Conservation (phyloP, 192 early-diverging fungal genomes). For the Coemansia reversa region DNA sequence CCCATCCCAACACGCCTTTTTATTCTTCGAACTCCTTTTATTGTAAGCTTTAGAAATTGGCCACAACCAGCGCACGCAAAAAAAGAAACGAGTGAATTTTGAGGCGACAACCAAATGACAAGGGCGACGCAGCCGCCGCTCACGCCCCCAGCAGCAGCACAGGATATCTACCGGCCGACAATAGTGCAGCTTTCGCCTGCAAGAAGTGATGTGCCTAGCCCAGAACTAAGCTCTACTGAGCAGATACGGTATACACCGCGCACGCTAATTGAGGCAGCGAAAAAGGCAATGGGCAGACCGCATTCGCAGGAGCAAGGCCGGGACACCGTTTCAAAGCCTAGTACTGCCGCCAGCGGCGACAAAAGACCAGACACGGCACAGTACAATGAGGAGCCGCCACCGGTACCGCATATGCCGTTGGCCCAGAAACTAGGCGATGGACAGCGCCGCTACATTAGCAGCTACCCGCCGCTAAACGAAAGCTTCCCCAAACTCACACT, state of each 20-base stretch:
- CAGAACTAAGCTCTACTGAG: slow-evolving; percentile 4
- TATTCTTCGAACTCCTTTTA: too few relatives aligned
- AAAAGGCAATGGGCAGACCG: slow-evolving; percentile 17
- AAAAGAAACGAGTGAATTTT: not conserved
- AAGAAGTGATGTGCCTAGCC: not conserved
- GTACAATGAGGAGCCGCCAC: not conserved
- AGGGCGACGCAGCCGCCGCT: slow-evolving; percentile 2
- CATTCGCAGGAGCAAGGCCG: slow-evolving; percentile 31
- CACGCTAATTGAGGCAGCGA: slow-evolving; percentile 39
- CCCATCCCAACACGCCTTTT: too few relatives aligned
- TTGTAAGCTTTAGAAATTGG: too few relatives aligned
- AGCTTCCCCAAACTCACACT: slow-evolving; percentile 4
- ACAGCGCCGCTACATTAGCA: slow-evolving; percentile 9
- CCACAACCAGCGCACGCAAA: too few relatives aligned
- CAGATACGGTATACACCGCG: slow-evolving; percentile 32
- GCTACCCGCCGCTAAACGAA: not conserved
- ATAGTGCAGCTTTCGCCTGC: slow-evolving; percentile 40
- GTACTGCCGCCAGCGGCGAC: slow-evolving; percentile 3
- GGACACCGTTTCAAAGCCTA: slow-evolving; percentile 17
- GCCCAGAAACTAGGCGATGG: not conserved
- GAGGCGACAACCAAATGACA: not conserved
- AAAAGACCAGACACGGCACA: not conserved
- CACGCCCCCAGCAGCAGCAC: not conserved
- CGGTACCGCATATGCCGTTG: slow-evolving; percentile 14
- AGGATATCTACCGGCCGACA: slow-evolving; percentile 18